Base-by-base conservation (phyloP, 257 asterid genomes). In the Vinca minor region DNA sequence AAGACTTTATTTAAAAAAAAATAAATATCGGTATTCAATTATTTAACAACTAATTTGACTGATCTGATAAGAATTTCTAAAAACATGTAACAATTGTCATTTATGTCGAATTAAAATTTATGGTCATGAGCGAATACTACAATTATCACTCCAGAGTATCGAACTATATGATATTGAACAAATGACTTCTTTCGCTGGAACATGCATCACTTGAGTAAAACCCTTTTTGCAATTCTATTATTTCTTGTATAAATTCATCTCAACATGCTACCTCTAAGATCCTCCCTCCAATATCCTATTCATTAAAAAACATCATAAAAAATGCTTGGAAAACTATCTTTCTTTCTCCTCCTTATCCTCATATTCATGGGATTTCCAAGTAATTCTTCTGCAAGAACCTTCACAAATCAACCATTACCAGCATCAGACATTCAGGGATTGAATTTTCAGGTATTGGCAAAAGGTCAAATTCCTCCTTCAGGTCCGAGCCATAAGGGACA, bases 401-500 rank as follows among this genome's bases (percentile, higher is more conserved):
- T 14, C 50, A 25, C 3, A 2, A 13, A 26, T 61, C 49, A n/a
- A 8, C 3, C 1, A 48, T 12, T 5, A 48, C 28, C 18, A 11
- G 54, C 54, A 48, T 9, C 54, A 20, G 1, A 15, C 18, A 15
- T 42, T 29, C 7, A 6, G 12, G 36, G 41, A 42, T n/a, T 31
- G 59, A 20, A 63, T 47, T 47, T 31, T 20, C 34, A 34, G 39
- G 45, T 15, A 20, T 38, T 50, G 1, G 58, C 44, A 6, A 63
- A 32, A 63, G 59, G 47, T 52, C 6, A 1, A 38, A 26, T 32
- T 25, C 59, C 53, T 47, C 20, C 68, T n/a, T 63, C 68, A 5
- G 41, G 46, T 63, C 59, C 68, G 13, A 63, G 59, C 58, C 68
- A 47, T 5, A 63, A 46, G 58, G 59, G 68, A 47, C 68, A 63